Evolutionary conservation across 108 stramenopile species (phyloP), one percentile per base, ranked within the genome.

Genomic region (Skeletonema grethae): DNA sequence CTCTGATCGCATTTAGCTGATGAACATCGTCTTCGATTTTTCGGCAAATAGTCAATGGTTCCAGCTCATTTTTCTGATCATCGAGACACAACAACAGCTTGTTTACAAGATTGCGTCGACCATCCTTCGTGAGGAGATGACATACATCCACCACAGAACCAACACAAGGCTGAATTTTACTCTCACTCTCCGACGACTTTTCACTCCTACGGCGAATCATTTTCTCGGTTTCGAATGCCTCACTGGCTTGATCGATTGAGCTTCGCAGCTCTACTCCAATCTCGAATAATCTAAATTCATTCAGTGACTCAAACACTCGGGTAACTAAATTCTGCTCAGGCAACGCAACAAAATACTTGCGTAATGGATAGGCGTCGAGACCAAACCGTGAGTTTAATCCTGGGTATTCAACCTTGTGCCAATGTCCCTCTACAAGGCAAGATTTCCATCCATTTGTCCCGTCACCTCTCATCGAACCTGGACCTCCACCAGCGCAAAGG

Each of bases 381-480:
- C 89, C 88, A 48, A 94, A 72, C 16, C 93, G 86, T 69, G 69
- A 72, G 12, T 79, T 82, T 41, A 87, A 64, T 39, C 88, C 90
- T 48, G 90, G 93, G 69, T 87, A 91, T 2, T 46, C 53, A 0
- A 86, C 84, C 34, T 67, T 79, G 71, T 88, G 71, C 89, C 89
- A 94, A 35, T 83, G 61, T 16, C 58, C 55, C 31, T 63, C 70
- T 24, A 76, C 79, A 38, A 9, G 22, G 22, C 50, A 53, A 22
- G 50, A 22, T 39, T 73, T 83, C 91, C 91, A 92, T 39, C 86
- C 94, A 69, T 88, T 91, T 10, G 85, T 88, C 8, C 86, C 91
- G 72, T 85, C 87, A 32, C 87, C 83, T 35, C 91, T 68, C 94
- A 95, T 95, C 25, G 79, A 60, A 13, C 94, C 94, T 1, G 94